Conservation (phyloP, 164 flowering plant species). For the Magnolia kwangsiensis region DNA sequence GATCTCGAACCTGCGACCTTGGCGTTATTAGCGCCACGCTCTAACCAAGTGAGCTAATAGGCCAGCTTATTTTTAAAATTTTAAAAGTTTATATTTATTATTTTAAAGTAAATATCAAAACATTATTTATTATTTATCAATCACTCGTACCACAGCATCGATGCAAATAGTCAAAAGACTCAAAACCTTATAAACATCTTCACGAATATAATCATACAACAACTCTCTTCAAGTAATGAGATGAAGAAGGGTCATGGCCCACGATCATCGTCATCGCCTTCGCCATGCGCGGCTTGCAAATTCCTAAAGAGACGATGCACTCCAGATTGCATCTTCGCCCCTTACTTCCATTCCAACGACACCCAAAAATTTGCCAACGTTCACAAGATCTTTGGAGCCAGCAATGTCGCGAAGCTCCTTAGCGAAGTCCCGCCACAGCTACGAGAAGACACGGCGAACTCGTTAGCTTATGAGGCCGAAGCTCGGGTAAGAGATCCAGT, state of each 20-base stretch:
- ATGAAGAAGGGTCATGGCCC: conserved; percentile 10
- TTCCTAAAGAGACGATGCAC: conserved; percentile 18
- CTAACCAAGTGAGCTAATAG: conserved; percentile 81
- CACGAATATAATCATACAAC: too few relatives aligned
- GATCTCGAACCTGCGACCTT: conserved; percentile 47
- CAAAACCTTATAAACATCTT: too few relatives aligned
- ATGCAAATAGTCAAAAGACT: too few relatives aligned
- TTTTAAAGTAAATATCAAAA: too few relatives aligned
- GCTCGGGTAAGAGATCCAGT: conserved; percentile 75
- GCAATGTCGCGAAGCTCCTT: conserved; percentile 81
- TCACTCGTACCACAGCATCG: too few relatives aligned
- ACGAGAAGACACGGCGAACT: conserved; percentile 62
- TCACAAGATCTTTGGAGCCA: conserved; percentile 85
- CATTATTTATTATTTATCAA: too few relatives aligned
- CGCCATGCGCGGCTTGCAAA: conserved; percentile 28
- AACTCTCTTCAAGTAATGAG: background rate
- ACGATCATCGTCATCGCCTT: conserved; percentile 55
- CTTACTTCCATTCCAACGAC: conserved; percentile 40
- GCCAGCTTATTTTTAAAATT: conserved; percentile 11
- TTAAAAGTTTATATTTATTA: too few relatives aligned
- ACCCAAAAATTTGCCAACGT: conserved; percentile 77
- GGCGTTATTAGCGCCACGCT: conserved; percentile 94
- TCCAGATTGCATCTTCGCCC: conserved; percentile 18
- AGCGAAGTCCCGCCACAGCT: conserved; percentile 57
- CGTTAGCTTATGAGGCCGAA: conserved; percentile 76